Evolutionary conservation across 129 eudicot species (phyloP).

Genomic region (Ambrosia artemisiifolia): DNA sequence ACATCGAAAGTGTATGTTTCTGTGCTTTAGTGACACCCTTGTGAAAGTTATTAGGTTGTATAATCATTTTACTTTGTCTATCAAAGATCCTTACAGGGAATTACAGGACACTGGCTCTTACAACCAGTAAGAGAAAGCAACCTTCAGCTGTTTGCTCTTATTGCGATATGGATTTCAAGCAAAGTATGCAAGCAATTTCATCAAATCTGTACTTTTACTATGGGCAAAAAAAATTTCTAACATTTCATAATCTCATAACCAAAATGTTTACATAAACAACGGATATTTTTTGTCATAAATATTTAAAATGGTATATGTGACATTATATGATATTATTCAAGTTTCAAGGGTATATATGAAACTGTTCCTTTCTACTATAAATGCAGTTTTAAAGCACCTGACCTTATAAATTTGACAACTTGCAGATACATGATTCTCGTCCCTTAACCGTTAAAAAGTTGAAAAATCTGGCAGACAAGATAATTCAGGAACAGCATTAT

Average conservation of each 20-base stretch:
- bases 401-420: slow-evolving; percentile 6
- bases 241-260: background rate
- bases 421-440: slow-evolving; percentile 66
- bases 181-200: slow-evolving; percentile 46
- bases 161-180: slow-evolving; percentile 79
- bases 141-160: slow-evolving; percentile 77
- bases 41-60: slow-evolving; percentile 2
- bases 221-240: background rate
- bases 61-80: slow-evolving; percentile 6
- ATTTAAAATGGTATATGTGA: background rate
- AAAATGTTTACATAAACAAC: background rate
- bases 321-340: background rate
- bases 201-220: background rate
- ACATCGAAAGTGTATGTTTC: slow-evolving; percentile 9
- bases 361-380: background rate
- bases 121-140: slow-evolving; percentile 67
- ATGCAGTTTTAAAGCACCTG: background rate
- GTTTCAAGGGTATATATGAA: background rate
- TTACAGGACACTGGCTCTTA: slow-evolving; percentile 52
- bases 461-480: slow-evolving; percentile 53
- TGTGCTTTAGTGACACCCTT: slow-evolving; percentile 4
- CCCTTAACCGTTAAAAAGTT: slow-evolving; percentile 51
- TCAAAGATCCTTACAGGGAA: slow-evolving; percentile 37
- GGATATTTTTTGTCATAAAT: background rate
- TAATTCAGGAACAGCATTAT: slow-evolving; percentile 68